A percentile compares a stretch with the other conserved stretches of the same genome.
Evolutionary conservation across 1,139 yeast species (phyloP).

Genomic region (Geotrichum cucujoidarum): DNA sequence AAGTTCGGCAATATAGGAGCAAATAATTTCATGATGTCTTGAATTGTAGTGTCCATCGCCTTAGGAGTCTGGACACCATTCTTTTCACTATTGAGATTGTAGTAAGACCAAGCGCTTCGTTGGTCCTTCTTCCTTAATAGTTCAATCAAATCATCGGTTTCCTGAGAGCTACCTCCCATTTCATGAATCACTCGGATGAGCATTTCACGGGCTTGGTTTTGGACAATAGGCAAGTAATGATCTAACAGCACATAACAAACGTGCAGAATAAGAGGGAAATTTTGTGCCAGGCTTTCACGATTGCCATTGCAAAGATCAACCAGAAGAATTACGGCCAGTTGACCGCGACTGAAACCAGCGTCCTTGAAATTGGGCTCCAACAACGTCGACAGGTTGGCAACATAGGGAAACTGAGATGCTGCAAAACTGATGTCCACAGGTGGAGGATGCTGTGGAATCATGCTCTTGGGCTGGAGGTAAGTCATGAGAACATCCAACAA

Average conservation of each 20-base stretch:
- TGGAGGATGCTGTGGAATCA: conserved; percentile 66
- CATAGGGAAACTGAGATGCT: conserved; percentile 53
- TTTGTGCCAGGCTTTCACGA: conserved; percentile 36
- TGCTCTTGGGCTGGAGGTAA: conserved; percentile 73
- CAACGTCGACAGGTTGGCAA: conserved; percentile 62
- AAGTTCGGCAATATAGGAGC: conserved; percentile 47
- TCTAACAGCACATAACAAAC: conserved; percentile 75
- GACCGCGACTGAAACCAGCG: conserved; percentile 81
- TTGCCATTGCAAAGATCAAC: conserved; percentile 65
- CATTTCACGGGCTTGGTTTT: conserved; percentile 75
- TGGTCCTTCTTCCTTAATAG: conserved; percentile 40
- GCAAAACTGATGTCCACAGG: conserved; percentile 34
- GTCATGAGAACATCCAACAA: conserved; percentile 61
- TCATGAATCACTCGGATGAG: conserved; percentile 69
- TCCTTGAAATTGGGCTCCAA: conserved; percentile 59
- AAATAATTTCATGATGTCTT: conserved; percentile 60
- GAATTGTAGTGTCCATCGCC: conserved; percentile 73
- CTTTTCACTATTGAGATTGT: conserved; percentile 71
- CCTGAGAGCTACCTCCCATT: conserved; percentile 38
- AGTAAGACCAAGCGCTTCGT: conserved; percentile 72
- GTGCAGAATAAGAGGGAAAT: conserved; percentile 77
- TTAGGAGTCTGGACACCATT: conserved; percentile 84
- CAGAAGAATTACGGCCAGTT: conserved; percentile 73
- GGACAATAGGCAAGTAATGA: conserved; percentile 78
- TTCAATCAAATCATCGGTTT: conserved; percentile 52